A percentile compares a stretch with the other conserved stretches of the same genome.
These are phyloP conservation scores for Tetrahymena malaccensis DNA, from an alignment of 73 alveolate species.

Conservation along the genomic window DNA sequence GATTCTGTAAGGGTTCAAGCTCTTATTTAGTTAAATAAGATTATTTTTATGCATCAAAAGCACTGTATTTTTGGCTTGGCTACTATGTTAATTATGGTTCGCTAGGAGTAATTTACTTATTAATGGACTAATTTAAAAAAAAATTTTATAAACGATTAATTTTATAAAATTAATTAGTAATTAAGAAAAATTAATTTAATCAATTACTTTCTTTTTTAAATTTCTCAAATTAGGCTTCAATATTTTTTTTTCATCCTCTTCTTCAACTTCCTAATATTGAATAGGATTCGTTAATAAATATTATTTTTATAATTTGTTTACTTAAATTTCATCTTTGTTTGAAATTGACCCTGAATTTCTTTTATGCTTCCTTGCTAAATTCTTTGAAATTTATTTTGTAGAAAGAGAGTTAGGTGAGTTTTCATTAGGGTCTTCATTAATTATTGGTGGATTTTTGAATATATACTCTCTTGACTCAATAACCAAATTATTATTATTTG, in stretches of 20 bases:
- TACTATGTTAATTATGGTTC: not conserved
- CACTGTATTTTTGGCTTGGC: not conserved
- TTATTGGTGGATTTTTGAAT: not conserved
- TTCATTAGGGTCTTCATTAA: not conserved
- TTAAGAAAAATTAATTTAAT: too few species aligned
- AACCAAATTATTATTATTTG: not conserved
- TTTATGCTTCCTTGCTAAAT: not conserved
- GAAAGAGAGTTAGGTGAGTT: not conserved
- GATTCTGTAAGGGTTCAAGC: slow-evolving; percentile 9
- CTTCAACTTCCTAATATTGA: not conserved
- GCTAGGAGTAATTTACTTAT: not conserved
- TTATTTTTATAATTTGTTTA: not conserved
- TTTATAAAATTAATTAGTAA: too few species aligned
- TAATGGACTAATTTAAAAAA: not conserved
- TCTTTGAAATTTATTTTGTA: not conserved
- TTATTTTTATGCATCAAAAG: not conserved
- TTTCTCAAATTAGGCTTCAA: not conserved
- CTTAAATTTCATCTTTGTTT: not conserved
- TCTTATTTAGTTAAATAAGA: not conserved
- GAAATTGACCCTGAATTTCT: not conserved
- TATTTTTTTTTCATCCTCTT: not conserved
- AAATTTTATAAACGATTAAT: not conserved
- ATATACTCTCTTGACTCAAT: not conserved
- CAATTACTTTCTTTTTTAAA: not conserved
- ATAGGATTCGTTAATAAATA: not conserved